Evolutionary conservation across 2,329 filamentous ascomycete genomes (phyloP), one percentile per base, ranked within the genome.

Genomic region (Thielaviopsis ethacetica): DNA sequence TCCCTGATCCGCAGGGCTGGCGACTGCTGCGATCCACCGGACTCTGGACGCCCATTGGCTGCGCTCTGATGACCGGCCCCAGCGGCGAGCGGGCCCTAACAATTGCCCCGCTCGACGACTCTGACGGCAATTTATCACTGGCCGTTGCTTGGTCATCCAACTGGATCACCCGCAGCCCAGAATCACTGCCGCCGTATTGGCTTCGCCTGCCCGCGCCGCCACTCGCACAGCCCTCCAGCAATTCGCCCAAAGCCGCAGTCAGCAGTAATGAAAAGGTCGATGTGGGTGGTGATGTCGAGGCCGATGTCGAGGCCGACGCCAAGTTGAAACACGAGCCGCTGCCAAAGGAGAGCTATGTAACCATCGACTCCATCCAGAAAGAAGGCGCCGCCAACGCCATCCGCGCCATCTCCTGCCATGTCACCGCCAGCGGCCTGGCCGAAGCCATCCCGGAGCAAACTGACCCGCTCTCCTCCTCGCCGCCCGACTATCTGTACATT

Each of bases 101-200:
- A 1, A 71, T 83, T 38, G 78, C 75, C 3, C 73, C 79, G 0
- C 68, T 81, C 9, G 76, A 83, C 61, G 79, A 83, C 63, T 81
- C 79, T 0, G 81, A 84, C 63, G 81, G 81, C 0, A 73, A 82
- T 63, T 66, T 84, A 15, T 82, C 79, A 4, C 67, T 84, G 38
- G 73, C 76, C 1, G 75, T 81, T 0, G 68, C 71, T n/a, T 84
- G 81, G 81, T 73, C 75, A 7, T 71, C 72, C 17, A 68, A 71
- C 10, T 81, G 79, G 78, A 79, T 75, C 1, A 74, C 72, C 7
- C 72, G 80, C 53, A 74, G 77, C 62, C 72, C 72, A 21, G 70
- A 69, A 0, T 75, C 78, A 38, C 65, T 83, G 5, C 80, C 81
- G 2, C 81, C 80, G 0, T 82, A 82, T 63, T 84, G 80, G 81